Percentiles rank a stretch among this genome's conserved stretches.
phyloP scores from a whole-genome alignment of 371 early-diverging fungal genomes.

The Syncephalastrum sp. region DNA sequence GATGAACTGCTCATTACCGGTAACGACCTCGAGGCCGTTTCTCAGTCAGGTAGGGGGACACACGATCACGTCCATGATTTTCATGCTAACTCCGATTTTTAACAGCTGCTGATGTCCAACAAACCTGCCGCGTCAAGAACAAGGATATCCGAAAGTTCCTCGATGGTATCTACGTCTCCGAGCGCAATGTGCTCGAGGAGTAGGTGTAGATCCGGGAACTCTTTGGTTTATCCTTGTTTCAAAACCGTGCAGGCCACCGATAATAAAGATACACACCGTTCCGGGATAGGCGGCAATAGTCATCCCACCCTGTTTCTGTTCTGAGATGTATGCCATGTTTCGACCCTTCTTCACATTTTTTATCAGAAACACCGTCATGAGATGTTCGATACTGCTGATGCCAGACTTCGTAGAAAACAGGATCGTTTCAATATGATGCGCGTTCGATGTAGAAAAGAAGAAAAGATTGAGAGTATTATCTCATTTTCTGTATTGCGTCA shows the following conservation, averaged over 20 bases:
- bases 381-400: no score
- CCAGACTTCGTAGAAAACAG: no score
- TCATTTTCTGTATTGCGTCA: no score
- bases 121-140: slow-evolving; percentile 78
- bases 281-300: slow-evolving; percentile 45
- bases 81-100: neutral
- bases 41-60: slow-evolving; percentile 77
- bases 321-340: no score
- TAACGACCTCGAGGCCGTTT: slow-evolving; percentile 96
- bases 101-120: slow-evolving; percentile 78
- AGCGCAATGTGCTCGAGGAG: slow-evolving; percentile 53
- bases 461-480: no score
- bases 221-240: slow-evolving; percentile 10
- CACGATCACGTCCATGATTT: neutral
- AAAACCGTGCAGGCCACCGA: slow-evolving; percentile 8
- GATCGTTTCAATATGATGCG: no score
- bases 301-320: slow-evolving; percentile 39
- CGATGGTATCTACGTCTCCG: slow-evolving; percentile 99
- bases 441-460: no score
- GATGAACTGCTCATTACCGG: slow-evolving; percentile 97
- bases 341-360: no score
- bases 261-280: slow-evolving; percentile 50
- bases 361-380: no score
- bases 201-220: slow-evolving; percentile 1
- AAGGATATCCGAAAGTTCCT: slow-evolving; percentile 99